Percentiles rank a stretch among this genome's conserved stretches.
Conservation (phyloP, 2,329 filamentous ascomycete genomes). For the Alternaria metachromatica region DNA sequence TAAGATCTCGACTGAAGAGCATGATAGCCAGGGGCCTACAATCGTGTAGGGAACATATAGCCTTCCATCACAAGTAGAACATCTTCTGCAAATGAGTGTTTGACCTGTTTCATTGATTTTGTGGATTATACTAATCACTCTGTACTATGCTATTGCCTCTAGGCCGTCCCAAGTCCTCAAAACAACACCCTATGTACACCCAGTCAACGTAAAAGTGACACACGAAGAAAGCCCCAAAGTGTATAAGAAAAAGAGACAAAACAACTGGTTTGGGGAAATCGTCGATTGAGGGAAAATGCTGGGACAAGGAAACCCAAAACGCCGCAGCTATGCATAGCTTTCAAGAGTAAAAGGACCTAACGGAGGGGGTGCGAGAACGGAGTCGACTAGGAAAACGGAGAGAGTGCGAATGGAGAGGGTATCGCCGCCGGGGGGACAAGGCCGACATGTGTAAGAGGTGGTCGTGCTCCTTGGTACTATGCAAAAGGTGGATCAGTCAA, state of each 20-base stretch:
- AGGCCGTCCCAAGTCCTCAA: background rate
- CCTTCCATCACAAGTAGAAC: background rate
- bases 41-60: background rate
- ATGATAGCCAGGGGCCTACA: too few relatives aligned
- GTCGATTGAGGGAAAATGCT: background rate
- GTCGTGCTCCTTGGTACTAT: conserved; percentile 3
- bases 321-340: conserved; percentile 10
- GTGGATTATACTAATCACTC: background rate
- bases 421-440: conserved; percentile 6
- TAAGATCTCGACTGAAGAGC: too few relatives aligned
- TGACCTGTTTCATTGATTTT: conserved; percentile 1
- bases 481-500: conserved; percentile 1
- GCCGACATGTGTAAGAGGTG: conserved; percentile 7
- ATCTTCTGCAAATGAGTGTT: background rate
- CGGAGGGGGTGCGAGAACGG: conserved; percentile 8
- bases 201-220: background rate
- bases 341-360: conserved; percentile 12
- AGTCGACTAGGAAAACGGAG: conserved; percentile 16
- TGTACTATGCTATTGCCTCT: background rate
- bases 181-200: background rate
- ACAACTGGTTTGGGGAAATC: background rate
- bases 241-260: background rate
- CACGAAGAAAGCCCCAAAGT: background rate
- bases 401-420: conserved; percentile 3
- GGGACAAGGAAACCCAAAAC: conserved; percentile 2